Conservation (phyloP, 2,329 filamentous ascomycete genomes). For the Hypoxylon sp. region DNA sequence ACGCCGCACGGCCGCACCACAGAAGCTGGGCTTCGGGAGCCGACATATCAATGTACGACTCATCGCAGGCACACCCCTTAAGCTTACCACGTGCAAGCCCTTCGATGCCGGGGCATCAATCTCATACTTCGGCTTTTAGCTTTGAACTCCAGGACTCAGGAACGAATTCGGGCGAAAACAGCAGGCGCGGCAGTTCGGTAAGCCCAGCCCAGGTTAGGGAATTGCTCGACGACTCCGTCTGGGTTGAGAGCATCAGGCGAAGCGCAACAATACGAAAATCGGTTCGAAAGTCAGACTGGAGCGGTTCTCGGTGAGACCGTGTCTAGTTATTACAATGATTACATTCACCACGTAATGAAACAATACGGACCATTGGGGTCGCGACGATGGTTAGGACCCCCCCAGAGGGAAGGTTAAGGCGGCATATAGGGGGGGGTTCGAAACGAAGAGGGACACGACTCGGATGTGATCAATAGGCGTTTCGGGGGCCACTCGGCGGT, state of each 20-base stretch:
- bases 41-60: constrained; percentile 62
- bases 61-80: constrained; percentile 66
- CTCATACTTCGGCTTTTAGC: constrained; percentile 69
- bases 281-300: constrained; percentile 56
- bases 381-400: constrained; percentile 12
- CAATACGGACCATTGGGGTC: constrained; percentile 15
- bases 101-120: constrained; percentile 59
- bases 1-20: constrained; percentile 57
- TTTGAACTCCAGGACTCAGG: constrained; percentile 69
- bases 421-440: constrained; percentile 30
- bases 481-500: constrained; percentile 30
- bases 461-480: constrained; percentile 45
- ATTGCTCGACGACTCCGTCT: constrained; percentile 89
- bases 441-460: constrained; percentile 36
- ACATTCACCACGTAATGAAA: constrained; percentile 34
- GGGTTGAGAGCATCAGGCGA: constrained; percentile 92
- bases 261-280: constrained; percentile 80
- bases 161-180: constrained; percentile 60
- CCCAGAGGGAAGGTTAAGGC: constrained; percentile 17
- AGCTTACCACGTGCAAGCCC: constrained; percentile 67
- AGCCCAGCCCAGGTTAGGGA: constrained; percentile 84
- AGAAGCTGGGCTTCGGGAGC: constrained; percentile 62
- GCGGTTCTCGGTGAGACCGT: constrained; percentile 40
- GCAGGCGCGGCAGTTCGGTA: constrained; percentile 77
- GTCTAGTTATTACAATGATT: constrained; percentile 5